phyloP scores from a whole-genome alignment of 352 stramenopile species.

The Phytophthora sojae region DNA sequence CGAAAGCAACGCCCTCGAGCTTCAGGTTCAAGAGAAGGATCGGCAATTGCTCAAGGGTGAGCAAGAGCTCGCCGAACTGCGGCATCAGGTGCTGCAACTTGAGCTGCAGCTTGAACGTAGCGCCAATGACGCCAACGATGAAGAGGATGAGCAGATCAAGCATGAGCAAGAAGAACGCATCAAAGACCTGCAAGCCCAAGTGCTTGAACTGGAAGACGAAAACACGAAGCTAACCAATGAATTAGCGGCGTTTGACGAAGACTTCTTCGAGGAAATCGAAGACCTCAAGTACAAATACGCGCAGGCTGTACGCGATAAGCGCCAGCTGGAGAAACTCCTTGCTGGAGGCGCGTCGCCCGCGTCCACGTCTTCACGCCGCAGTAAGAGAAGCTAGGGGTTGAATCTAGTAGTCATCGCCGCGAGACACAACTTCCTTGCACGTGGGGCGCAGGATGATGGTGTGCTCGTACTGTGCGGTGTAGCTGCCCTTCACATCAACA shows the following conservation, averaged over 20 bases:
- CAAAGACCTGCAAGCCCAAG: constrained; percentile 50
- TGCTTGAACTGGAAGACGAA: constrained; percentile 65
- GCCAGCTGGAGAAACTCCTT: constrained; percentile 57
- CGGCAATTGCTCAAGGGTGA: constrained; percentile 25
- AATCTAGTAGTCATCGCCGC: constrained; percentile 97
- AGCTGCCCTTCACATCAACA: constrained; percentile 95
- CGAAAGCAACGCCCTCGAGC: constrained; percentile 17
- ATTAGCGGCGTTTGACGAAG: constrained; percentile 92
- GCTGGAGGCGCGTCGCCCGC: constrained; percentile 14
- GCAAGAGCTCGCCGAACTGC: constrained; percentile 25
- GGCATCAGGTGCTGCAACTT: constrained; percentile 31
- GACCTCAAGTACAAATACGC: constrained; percentile 96
- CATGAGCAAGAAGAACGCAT: constrained; percentile 28
- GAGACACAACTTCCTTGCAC: constrained; percentile 98
- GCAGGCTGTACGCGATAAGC: constrained; percentile 85
- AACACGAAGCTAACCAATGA: constrained; percentile 81
- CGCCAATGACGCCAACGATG: neutral
- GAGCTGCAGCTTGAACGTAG: constrained; percentile 30
- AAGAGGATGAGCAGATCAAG: constrained; percentile 8
- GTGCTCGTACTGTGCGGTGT: constrained; percentile 99
- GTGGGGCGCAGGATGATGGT: constrained; percentile 97
- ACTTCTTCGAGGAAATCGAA: constrained; percentile 97
- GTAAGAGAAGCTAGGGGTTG: constrained; percentile 17
- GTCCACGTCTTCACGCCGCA: constrained; percentile 24
- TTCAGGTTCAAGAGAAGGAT: constrained; percentile 40